Evolutionary conservation across 345 rosid genomes (phyloP), one percentile per base, ranked within the genome.

Genomic region (Pistacia atlantica): DNA sequence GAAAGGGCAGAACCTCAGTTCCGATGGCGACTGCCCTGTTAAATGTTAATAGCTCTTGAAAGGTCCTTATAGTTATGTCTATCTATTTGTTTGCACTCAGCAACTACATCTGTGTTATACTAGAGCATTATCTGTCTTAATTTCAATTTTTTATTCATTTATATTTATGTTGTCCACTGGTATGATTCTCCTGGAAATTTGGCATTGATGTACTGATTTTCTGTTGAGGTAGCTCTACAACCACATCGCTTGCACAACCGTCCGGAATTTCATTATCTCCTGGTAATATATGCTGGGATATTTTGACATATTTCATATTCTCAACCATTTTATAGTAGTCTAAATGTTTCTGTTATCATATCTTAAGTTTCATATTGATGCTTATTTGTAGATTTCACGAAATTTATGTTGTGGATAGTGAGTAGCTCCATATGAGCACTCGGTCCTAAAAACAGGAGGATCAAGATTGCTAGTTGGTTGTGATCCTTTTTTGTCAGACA

Each of bases 381-480:
- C 45, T 71, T 71, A 57, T 82, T 58, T 63, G 42, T 64, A 95
- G 98, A 87, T 85, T 73, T 86, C 74, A 87, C 55, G 97, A 89
- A 85, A 80, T 89, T 59, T 95, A 87, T 83, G 78, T 93, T 75
- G 98, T 94, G 75, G 98, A 95, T 80, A 95, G 98, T 71, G 98
- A 95, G 97, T 77, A 95, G 98, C 89, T 95, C 98, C 75, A 86
- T 95, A n/a, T 89, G 97, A n/a, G 93, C 89, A 65, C 82, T 95
- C 85, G 87, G 88, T 88, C 89, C n/a, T n/a, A n/a, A 89, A 85
- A 80, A 89, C 98, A 45, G 93, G 95, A n/a, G 97, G 97, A 70
- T 90, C 98, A 57, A 87, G 94, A 86, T 85, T 87, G 79, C 89
- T 95, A 28, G 95, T 84, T 60, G 98, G 97, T 75, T 97, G 98